Evolutionary conservation across 257 asterid species (phyloP).

Genomic region (Jacaranda copaia): DNA sequence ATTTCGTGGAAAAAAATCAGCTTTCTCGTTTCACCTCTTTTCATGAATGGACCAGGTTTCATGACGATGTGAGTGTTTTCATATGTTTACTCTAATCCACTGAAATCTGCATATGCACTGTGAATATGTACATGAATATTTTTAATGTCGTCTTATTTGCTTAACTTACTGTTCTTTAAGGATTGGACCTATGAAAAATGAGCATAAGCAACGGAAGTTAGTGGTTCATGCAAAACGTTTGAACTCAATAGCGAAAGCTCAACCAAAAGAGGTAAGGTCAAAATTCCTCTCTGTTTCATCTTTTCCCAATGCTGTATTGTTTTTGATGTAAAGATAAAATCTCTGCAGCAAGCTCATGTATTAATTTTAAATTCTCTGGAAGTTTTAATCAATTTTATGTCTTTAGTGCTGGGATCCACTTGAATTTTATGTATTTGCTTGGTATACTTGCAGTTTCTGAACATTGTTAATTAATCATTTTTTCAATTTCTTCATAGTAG

Average conservation of each 20-base stretch:
- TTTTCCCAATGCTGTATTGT: background rate
- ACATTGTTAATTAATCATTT: background rate
- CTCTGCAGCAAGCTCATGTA: background rate
- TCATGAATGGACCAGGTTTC: constrained; percentile 49
- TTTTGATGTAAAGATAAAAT: too few species aligned
- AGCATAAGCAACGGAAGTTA: constrained; percentile 42
- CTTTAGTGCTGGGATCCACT: background rate
- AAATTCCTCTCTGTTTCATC: background rate
- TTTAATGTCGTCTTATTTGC: background rate
- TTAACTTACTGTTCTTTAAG: constrained; percentile 33
- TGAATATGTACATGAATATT: background rate
- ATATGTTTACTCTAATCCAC: background rate
- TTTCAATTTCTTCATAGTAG: constrained; percentile 34
- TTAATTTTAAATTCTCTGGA: background rate
- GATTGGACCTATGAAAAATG: constrained; percentile 54
- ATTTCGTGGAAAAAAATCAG: constrained; percentile 52
- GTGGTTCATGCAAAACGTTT: constrained; percentile 30
- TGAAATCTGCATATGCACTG: background rate
- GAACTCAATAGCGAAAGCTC: constrained; percentile 21
- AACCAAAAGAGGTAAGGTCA: constrained; percentile 47
- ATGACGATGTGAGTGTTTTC: constrained; percentile 50
- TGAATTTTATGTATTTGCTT: background rate
- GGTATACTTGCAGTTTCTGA: background rate
- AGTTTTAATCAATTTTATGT: background rate
- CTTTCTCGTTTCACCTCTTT: constrained; percentile 34